A percentile compares a stretch with the other conserved stretches of the same genome.
Conservation (phyloP, 768 basidiomycete genomes). For the Mycena metata region DNA sequence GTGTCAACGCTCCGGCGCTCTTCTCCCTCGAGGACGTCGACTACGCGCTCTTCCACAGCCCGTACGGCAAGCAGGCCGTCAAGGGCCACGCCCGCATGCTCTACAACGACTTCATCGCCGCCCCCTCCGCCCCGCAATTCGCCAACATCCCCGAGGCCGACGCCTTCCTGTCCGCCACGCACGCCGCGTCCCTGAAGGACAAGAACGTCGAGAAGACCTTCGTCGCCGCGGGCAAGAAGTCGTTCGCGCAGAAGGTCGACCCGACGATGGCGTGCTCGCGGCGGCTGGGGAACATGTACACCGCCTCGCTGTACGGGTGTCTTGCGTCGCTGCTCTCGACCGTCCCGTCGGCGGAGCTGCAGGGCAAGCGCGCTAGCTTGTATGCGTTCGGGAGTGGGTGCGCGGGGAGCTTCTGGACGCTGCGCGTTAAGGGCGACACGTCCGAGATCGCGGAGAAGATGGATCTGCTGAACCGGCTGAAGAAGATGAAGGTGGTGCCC, state of each 20-base stretch:
- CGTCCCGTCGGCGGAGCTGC: constrained; percentile 76
- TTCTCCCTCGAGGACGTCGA: constrained; percentile 90
- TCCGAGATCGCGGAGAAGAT: constrained; percentile 84
- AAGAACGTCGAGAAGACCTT: constrained; percentile 97
- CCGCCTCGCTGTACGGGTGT: constrained; percentile 94
- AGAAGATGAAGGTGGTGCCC: constrained; percentile 90
- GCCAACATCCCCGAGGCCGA: constrained; percentile 81
- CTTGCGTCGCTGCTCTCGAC: constrained; percentile 87
- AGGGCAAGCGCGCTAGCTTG: constrained; percentile 89
- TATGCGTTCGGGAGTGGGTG: constrained; percentile 98
- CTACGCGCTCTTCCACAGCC: constrained; percentile 96
- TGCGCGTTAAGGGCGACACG: constrained; percentile 91
- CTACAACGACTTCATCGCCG: constrained; percentile 92
- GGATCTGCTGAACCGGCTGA: constrained; percentile 82
- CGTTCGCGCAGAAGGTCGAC: constrained; percentile 81
- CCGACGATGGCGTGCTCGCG: constrained; percentile 90
- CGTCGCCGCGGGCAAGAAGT: constrained; percentile 79
- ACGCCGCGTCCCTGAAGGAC: constrained; percentile 86
- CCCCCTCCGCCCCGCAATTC: constrained; percentile 78
- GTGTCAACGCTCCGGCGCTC: constrained; percentile 49
- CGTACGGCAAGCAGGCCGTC: constrained; percentile 98
- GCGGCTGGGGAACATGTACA: constrained; percentile 98
- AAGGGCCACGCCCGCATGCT: constrained; percentile 95
- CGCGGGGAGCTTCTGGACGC: constrained; percentile 93
- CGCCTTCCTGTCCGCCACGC: constrained; percentile 72